Base-by-base conservation (phyloP, 2,329 filamentous ascomycete species). In the Penicillium sp. region DNA sequence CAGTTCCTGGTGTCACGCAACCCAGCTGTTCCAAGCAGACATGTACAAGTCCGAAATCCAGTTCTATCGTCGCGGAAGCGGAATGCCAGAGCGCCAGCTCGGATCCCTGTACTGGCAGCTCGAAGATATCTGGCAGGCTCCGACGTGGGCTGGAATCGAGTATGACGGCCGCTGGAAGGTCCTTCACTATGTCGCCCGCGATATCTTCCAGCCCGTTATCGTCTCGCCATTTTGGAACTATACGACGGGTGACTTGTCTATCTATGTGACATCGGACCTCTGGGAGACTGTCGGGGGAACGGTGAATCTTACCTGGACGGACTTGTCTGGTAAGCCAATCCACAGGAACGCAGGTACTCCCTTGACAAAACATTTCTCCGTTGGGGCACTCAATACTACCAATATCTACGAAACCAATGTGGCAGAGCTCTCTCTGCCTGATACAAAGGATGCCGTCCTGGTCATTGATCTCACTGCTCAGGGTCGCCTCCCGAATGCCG, bases 31-130 rank as follows among this genome's bases (percentile, higher is more conserved):
- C 74, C 85, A 87, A 66, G 84, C 84, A 3, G 84, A 87, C 60
- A 82, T 82, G 68, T 87, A 87, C 70, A 81, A 79, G 40, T 78
- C 75, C 2, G 79, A 87, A 68, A 87, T 87, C 16, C 77, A 82
- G 52, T 87, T 83, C 70, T 87, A 87, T 65, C 79, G 85, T 5
- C 75, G 81, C 5, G 85, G 85, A 0, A 84, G 81, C 39, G 85
- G 83, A 0, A 65, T 79, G 63, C 81, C 79, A 0, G 80, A 87
- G 58, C 76, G 83, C 0, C 83, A 87, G 62, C 76, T 87, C 2
- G 85, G 84, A 0, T 79, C 78, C 11, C 67, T 88, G 5, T 87
- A 87, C 68, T 88, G 85, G 85, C 85, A 87, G 65, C 74, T 88
- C 1, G 84, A 87, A 62, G 85, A 87, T 64, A 81, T 85, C 57